These are phyloP conservation scores for Xylariomycetidae sp. DNA, from an alignment of 2,329 filamentous ascomycete genomes.

Conservation along the genomic window DNA sequence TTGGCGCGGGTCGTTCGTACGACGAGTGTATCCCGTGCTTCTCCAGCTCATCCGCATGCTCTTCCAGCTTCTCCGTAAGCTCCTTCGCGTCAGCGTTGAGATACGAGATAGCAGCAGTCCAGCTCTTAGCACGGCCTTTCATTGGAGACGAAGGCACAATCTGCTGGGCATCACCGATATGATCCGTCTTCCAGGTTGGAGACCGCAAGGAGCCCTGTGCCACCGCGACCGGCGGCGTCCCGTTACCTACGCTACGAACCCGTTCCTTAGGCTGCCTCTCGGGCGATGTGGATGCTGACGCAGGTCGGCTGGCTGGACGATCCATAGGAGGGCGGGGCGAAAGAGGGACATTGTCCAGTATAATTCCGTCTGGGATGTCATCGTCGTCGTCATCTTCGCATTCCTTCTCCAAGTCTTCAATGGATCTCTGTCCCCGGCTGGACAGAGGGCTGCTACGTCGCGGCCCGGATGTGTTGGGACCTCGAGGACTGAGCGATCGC, in stretches of 20 bases:
- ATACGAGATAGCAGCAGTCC: slow-evolving; percentile 65
- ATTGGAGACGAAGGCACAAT: slow-evolving; percentile 34
- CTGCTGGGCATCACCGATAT: slow-evolving; percentile 27
- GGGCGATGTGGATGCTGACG: slow-evolving; percentile 51
- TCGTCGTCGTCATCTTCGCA: slow-evolving; percentile 74
- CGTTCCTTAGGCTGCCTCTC: slow-evolving; percentile 47
- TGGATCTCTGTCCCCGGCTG: slow-evolving; percentile 59
- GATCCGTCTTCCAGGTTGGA: slow-evolving; percentile 48
- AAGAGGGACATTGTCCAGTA: slow-evolving; percentile 78
- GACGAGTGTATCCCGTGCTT: slow-evolving; percentile 31
- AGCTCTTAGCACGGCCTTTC: slow-evolving; percentile 63
- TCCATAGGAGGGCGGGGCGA: slow-evolving; percentile 63
- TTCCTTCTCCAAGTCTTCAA: slow-evolving; percentile 68
- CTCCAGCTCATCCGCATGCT: slow-evolving; percentile 63
- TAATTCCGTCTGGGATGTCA: slow-evolving; percentile 72
- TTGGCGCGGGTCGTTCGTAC: slow-evolving; percentile 28
- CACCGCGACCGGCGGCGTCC: slow-evolving; percentile 54
- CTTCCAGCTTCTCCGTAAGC: slow-evolving; percentile 75
- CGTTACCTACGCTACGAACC: slow-evolving; percentile 56
- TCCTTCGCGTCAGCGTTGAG: slow-evolving; percentile 69
- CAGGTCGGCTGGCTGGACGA: slow-evolving; percentile 47
- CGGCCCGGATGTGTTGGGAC: slow-evolving; percentile 35
- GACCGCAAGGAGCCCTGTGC: slow-evolving; percentile 58
- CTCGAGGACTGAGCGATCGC: slow-evolving; percentile 37
- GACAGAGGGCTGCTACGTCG: slow-evolving; percentile 70